Base-by-base conservation (phyloP, 108 stramenopile genomes). In the Skeletonema tropicum region DNA sequence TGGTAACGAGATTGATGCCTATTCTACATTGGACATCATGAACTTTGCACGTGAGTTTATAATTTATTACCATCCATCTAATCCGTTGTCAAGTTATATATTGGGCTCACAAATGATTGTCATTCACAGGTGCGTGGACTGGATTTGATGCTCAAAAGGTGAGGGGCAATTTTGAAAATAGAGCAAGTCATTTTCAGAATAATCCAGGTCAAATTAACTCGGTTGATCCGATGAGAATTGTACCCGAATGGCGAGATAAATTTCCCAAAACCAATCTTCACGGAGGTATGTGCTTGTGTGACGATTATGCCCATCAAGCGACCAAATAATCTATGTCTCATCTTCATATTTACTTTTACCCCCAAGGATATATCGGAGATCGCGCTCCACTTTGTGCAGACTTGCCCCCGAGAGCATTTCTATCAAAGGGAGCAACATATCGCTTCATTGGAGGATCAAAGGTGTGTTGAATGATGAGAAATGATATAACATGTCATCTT, bases 1-100 rank as follows among this genome's bases (percentile, higher is more conserved):
- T 45, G 84, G 82, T 32, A 71, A 78, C 12, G 49, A 60, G 21
- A 71, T 85, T 49, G 46, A 71, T 49, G 79, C 82, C 8, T 94
- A 94, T 74, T 79, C 85, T 6, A 89, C 89, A 59, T 81, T 86
- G n/a, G 91, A 94, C 71, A 89, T 94, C 41, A 64, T 75, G 57
- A 68, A 76, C 38, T 39, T 39, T 39, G 38, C 38, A 39, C 38
- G 38, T 39, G 11, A 39, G 38, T 39, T 39, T 11, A 11, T 39
- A 7, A 11, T 39, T 7, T 9, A 11, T 39, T 39, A 39, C 38
- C 11, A 2, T 2, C 11, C 38, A 8, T 39, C 38, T 8, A 9
- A 10, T 39, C 11, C 38, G 9, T 39, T 38, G 2, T 39, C 38
- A 39, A 39, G 11, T 11, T 11, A 39, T 39, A n/a, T n/a, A n/a